Base-by-base conservation (phyloP, 805 yeast species). In the Yarrowia sp. region DNA sequence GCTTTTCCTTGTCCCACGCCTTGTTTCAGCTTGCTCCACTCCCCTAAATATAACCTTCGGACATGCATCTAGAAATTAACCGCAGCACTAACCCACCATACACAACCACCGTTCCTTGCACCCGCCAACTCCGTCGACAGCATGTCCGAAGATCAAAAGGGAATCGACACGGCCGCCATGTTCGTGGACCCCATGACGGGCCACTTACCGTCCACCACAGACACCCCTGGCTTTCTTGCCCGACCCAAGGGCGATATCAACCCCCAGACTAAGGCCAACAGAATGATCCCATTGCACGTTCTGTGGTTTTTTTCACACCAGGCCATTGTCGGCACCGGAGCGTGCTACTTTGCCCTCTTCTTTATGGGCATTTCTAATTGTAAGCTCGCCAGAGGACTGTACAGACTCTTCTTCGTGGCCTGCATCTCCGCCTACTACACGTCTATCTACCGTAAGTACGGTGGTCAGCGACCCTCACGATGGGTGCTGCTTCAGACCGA, bases 391-490 rank as follows among this genome's bases (percentile, higher is more conserved):
- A n/a, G 44, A 19, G 64, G 54, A 81, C 61, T 82, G 84, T 68
- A 80, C 82, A 43, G 81, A 79, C 64, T 67, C 89, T 59, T 77
- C 89, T 49, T 92, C 96, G 46, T 10, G 75, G 83, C 33, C 77
- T 78, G 59, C 16, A 71, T 26, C 56, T 69, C 46, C 14, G 54
- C 64, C 12, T 61, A 61, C 38, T 33, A 8, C 28, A 44, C 46
- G 35, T 46, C 56, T 24, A 33, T 61, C 28, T 44, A 36, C 46
- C 56, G 56, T 17, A 44, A 46, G 30, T 61, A 61, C 22, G 64
- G 64, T n/a, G 64, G 64, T 35, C 64, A 61, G 38, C 24, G 54
- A 26, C 64, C 64, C 14, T 61, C 64, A 4, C 7, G 36, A 28
- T 61, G 46, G 30, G 56, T 61, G 30, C 43, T 61, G 35, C 46